A percentile compares a stretch with the other conserved stretches of the same genome.
phyloP scores from a whole-genome alignment of 2,329 filamentous ascomycete genomes.

The Claviceps spartinae region DNA sequence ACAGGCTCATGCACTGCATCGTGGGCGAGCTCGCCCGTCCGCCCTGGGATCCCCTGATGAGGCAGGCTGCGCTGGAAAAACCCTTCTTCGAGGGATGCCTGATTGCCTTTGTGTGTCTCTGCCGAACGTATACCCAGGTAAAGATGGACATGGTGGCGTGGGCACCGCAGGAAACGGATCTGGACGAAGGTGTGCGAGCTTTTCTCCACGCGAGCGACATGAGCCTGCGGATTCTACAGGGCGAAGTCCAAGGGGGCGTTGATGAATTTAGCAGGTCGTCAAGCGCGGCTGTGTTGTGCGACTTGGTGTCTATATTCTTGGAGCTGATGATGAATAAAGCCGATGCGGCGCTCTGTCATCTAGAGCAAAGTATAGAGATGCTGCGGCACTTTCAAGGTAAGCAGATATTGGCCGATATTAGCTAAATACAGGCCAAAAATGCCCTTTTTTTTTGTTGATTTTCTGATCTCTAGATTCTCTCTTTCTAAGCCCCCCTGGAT shows the following conservation, averaged over 20 bases:
- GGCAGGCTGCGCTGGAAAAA: constrained; percentile 7
- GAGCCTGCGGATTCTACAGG: background rate
- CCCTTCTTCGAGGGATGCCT: constrained; percentile 6
- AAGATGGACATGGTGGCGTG: constrained; percentile 5
- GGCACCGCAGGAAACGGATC: background rate
- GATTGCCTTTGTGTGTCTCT: constrained; percentile 7
- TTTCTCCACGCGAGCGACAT: background rate
- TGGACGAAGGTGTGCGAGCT: background rate
- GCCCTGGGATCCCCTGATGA: constrained; percentile 6
- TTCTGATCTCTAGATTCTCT: too few relatives aligned
- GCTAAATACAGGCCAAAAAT: background rate
- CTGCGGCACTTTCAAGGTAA: background rate
- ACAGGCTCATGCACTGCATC: constrained; percentile 9
- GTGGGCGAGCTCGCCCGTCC: constrained; percentile 5
- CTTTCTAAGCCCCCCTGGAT: background rate
- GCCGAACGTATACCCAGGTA: constrained; percentile 3
- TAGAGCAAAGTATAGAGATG: constrained; percentile 1
- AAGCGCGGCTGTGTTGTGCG: constrained; percentile 3
- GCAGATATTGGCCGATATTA: background rate
- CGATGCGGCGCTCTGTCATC: constrained; percentile 5
- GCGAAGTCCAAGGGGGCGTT: too few relatives aligned
- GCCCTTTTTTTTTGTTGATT: background rate
- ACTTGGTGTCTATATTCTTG: constrained; percentile 9
- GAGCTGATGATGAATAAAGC: constrained; percentile 7
- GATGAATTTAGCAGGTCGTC: constrained; percentile 1